These are phyloP conservation scores for Prototheca stagnorum DNA, from an alignment of 163 green algal species.

Conservation along the genomic window DNA sequence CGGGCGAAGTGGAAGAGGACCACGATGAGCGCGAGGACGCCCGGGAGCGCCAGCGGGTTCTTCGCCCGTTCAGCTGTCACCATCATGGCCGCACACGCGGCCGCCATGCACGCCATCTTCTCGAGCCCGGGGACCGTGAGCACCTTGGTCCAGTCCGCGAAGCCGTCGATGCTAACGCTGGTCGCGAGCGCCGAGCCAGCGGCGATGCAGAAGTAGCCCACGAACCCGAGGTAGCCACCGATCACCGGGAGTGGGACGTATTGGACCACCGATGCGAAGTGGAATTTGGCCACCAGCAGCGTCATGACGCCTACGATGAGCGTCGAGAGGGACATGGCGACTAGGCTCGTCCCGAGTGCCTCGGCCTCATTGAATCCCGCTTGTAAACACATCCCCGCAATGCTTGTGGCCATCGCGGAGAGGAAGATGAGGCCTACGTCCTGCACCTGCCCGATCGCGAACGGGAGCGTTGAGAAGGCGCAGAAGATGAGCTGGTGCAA, in stretches of 20 bases:
- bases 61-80: slow-evolving; percentile 26
- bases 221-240: slow-evolving; percentile 63
- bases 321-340: slow-evolving; percentile 49
- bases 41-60: slow-evolving; percentile 43
- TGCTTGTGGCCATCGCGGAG: slow-evolving; percentile 53
- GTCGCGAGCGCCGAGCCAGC: slow-evolving; percentile 30
- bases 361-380: slow-evolving; percentile 2
- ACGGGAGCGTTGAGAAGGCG: slow-evolving; percentile 39
- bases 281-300: slow-evolving; percentile 19
- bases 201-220: slow-evolving; percentile 50
- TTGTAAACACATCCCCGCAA: slow-evolving; percentile 25
- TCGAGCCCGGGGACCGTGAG: slow-evolving; percentile 16
- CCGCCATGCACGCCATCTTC: slow-evolving; percentile 41
- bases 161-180: slow-evolving; percentile 18
- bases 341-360: slow-evolving; percentile 47
- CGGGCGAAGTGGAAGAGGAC: slow-evolving; percentile 39
- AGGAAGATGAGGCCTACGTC: slow-evolving; percentile 70
- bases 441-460: slow-evolving; percentile 47
- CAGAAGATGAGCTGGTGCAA: slow-evolving; percentile 60
- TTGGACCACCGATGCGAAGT: slow-evolving; percentile 30
- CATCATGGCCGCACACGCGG: slow-evolving; percentile 30
- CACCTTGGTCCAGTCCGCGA: slow-evolving; percentile 28
- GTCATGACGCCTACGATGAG: slow-evolving; percentile 36
- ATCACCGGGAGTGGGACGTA: slow-evolving; percentile 70
- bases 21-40: slow-evolving; percentile 36